A percentile compares a stretch with the other conserved stretches of the same genome.
Conservation (phyloP, 2,329 filamentous ascomycete genomes). For the Ceratocystiopsis brevicomis region DNA sequence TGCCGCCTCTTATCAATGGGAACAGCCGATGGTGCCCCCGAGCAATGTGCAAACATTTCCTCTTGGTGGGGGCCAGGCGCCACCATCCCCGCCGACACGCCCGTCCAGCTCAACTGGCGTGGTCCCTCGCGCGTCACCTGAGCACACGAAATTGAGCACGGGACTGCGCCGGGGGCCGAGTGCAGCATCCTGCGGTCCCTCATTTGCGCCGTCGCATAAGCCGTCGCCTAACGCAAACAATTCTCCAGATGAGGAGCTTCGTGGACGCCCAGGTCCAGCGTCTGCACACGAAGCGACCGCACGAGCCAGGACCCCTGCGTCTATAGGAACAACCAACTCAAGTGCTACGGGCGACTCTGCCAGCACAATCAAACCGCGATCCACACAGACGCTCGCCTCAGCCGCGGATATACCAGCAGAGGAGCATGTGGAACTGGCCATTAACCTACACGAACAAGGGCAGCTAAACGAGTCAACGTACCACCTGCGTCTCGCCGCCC, state of each 20-base stretch:
- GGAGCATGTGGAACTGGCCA: conserved; percentile 77
- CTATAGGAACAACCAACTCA: conserved; percentile 23
- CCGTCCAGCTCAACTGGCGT: conserved; percentile 36
- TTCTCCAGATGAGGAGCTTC: too few species aligned
- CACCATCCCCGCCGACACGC: conserved; percentile 42
- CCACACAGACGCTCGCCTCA: conserved; percentile 30
- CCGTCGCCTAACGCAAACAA: conserved; percentile 23
- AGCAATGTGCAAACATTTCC: conserved; percentile 25
- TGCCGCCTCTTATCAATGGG: conserved; percentile 40
- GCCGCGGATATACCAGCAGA: conserved; percentile 58
- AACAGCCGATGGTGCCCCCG: conserved; percentile 28
- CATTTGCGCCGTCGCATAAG: conserved; percentile 13
- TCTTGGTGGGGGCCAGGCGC: conserved; percentile 24
- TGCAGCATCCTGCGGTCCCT: too few species aligned
- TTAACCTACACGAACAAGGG: conserved; percentile 74
- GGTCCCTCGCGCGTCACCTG: conserved; percentile 27
- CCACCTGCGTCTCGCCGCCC: conserved; percentile 76
- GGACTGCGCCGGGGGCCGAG: conserved; percentile 13
- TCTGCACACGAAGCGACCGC: conserved; percentile 18
- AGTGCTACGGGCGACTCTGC: conserved; percentile 37
- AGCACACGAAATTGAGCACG: conserved; percentile 30
- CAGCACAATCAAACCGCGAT: conserved; percentile 31
- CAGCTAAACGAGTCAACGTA: conserved; percentile 88
- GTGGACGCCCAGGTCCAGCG: conserved; percentile 8
- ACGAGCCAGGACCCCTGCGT: conserved; percentile 26